These are phyloP conservation scores for Suhomyces yuchorum DNA, from an alignment of 1,139 yeast species.

Conservation along the genomic window DNA sequence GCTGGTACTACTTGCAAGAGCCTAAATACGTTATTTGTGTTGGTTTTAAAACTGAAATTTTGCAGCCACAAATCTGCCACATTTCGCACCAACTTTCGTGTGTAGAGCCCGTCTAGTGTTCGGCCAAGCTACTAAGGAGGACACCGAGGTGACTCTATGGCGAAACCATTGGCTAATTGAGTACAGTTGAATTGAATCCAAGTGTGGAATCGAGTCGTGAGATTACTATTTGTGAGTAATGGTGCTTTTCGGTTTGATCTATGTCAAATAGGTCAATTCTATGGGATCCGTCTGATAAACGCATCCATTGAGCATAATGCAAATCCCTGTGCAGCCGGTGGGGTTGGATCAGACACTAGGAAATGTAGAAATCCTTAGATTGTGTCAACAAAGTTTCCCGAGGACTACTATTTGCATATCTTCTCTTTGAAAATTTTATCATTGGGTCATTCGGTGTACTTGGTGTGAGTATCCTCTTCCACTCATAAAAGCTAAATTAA, in stretches of 20 bases:
- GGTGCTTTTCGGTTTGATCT: too few relatives aligned
- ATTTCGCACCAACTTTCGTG: not conserved
- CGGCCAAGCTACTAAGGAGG: not conserved
- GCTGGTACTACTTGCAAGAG: not conserved
- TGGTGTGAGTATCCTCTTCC: too few relatives aligned
- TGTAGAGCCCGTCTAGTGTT: not conserved
- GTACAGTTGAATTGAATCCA: not conserved
- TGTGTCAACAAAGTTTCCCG: too few relatives aligned
- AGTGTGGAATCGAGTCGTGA: too few relatives aligned
- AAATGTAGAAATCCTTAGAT: too few relatives aligned
- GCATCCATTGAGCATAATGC: too few relatives aligned
- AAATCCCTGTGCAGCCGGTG: too few relatives aligned
- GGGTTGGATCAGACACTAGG: too few relatives aligned
- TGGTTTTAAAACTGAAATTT: not conserved
- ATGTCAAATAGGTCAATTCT: not conserved
- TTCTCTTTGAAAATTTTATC: too few relatives aligned
- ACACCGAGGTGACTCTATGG: not conserved
- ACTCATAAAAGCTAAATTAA: constrained; percentile 11
- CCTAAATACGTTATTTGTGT: not conserved
- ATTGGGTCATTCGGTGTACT: too few relatives aligned
- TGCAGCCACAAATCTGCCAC: not conserved
- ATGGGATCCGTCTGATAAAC: not conserved
- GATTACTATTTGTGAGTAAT: too few relatives aligned
- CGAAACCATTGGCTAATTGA: not conserved
- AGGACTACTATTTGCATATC: too few relatives aligned